Base-by-base conservation (phyloP, 495 filamentous ascomycete genomes). In the Aspergillus diversus region DNA sequence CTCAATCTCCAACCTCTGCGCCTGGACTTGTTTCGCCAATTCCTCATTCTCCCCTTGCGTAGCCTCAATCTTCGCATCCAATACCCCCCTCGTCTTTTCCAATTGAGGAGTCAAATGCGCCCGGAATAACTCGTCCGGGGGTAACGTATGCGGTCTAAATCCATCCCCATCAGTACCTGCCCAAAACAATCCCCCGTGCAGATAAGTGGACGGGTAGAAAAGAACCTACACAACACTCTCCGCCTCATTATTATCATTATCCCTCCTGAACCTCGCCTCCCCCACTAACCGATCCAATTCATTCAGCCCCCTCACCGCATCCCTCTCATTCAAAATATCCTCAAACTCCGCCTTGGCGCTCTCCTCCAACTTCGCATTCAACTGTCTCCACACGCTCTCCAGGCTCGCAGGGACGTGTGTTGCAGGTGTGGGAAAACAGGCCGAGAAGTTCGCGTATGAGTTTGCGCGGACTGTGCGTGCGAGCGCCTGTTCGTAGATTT, bases 371-470 rank as follows among this genome's bases (percentile, higher is more conserved):
- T 87, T 80, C 54, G 83, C 84, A 43, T 90, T 86, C 77, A 94
- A 83, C 75, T 89, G 86, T 66, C 80, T 73, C 84, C 91, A 91
- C 53, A 92, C 85, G 21, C 78, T 81, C 70, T 84, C 81, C 63
- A 96, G 67, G 21, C 84, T 83, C 5, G 83, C 87, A 1, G 91
- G 88, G 33, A 89, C 89, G 66, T 89, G 75, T 63, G 78, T 76
- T 21, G 92, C 89, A 7, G 92, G 83, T 4, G 91, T 93, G 0
- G 95, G 95, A 74, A 96, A 99, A 73, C 95, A 99, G 21, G 88
- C 80, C 0, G 88, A 83, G 70, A 99, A 97, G 70, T 92, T 93
- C 51, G 82, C 80, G 72, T 89, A 91, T 39, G 82, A 87, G 73
- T 92, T 87, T 63, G 90, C 89, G 60, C 82, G 83, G 5, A 96